These are phyloP conservation scores for Cyberlindnera euphorbiae DNA, from an alignment of 805 yeast genomes.

Conservation along the genomic window DNA sequence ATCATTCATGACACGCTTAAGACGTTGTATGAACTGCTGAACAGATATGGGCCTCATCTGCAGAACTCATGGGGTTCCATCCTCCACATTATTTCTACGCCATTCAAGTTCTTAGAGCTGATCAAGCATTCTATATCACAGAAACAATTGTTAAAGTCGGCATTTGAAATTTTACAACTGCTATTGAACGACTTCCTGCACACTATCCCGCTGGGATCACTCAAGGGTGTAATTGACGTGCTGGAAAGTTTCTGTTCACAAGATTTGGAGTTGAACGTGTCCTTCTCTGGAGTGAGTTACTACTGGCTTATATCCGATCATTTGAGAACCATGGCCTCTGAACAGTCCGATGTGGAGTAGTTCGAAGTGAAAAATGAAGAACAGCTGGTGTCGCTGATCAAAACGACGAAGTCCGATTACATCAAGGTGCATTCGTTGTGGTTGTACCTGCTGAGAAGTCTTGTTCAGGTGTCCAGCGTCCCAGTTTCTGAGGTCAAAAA, in stretches of 20 bases:
- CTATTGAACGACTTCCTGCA: constrained; percentile 82
- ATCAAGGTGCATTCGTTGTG: constrained; percentile 42
- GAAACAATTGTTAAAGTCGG: constrained; percentile 46
- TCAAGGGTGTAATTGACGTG: constrained; percentile 64
- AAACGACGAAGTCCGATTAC: constrained; percentile 18
- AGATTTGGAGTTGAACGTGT: constrained; percentile 69
- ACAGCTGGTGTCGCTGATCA: constrained; percentile 26
- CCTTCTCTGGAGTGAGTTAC: constrained; percentile 86
- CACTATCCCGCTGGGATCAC: constrained; percentile 60
- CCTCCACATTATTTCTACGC: constrained; percentile 52
- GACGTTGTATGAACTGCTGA: constrained; percentile 68
- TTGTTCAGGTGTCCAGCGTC: constrained; percentile 63
- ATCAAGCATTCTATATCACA: constrained; percentile 22
- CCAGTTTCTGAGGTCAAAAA: constrained; percentile 76
- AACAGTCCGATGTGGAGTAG: constrained; percentile 6
- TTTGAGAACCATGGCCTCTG: constrained; percentile 30
- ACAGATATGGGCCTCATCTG: constrained; percentile 64
- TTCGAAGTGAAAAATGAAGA: constrained; percentile 17
- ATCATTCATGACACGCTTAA: constrained; percentile 57
- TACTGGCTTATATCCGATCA: constrained; percentile 91
- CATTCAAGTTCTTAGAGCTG: constrained; percentile 42
- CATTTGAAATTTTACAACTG: constrained; percentile 79
- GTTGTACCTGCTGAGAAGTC: constrained; percentile 56
- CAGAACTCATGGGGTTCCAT: constrained; percentile 70
- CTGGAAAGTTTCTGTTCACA: constrained; percentile 71